A percentile compares a stretch with the other conserved stretches of the same genome.
Evolutionary conservation across 345 rosid genomes (phyloP).

Genomic region (Hypericum perforatum): DNA sequence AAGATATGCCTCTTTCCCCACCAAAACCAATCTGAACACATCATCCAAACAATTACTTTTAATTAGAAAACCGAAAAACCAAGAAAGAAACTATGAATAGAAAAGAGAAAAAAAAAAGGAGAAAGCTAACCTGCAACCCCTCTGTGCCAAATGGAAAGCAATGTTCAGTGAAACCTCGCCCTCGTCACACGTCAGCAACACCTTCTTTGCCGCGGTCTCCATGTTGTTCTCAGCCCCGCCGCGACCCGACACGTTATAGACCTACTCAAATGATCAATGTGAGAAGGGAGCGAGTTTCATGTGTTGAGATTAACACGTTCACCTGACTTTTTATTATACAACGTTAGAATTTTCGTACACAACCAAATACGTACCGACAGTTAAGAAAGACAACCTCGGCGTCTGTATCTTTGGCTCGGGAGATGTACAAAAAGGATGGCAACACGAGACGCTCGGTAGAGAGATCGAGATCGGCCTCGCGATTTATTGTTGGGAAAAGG

Average conservation of each 20-base stretch:
- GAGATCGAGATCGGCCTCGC: no score
- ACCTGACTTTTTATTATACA: no score
- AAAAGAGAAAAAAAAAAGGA: not conserved
- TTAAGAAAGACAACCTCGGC: no score
- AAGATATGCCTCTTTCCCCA: slow-evolving; percentile 58
- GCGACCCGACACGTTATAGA: not conserved
- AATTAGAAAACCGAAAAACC: slow-evolving; percentile 6
- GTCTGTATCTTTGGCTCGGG: no score
- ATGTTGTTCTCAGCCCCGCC: slow-evolving; percentile 13
- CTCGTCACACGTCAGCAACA: slow-evolving; percentile 68
- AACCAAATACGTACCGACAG: no score
- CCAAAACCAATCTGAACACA: slow-evolving; percentile 54
- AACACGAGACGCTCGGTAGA: no score
- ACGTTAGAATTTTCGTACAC: no score
- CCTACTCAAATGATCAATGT: not conserved
- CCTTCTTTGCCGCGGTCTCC: slow-evolving; percentile 51
- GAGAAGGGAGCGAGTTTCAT: not conserved
- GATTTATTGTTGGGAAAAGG: no score
- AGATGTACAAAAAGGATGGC: no score
- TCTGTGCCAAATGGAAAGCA: slow-evolving; percentile 62
- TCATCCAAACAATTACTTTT: not conserved
- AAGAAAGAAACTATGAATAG: not conserved
- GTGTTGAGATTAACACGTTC: no score
- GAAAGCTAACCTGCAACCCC: slow-evolving; percentile 62
- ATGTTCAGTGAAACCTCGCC: slow-evolving; percentile 59